Evolutionary conservation across 345 rosid species (phyloP), one percentile per base, ranked within the genome.

Genomic region (Durio zibethinus): DNA sequence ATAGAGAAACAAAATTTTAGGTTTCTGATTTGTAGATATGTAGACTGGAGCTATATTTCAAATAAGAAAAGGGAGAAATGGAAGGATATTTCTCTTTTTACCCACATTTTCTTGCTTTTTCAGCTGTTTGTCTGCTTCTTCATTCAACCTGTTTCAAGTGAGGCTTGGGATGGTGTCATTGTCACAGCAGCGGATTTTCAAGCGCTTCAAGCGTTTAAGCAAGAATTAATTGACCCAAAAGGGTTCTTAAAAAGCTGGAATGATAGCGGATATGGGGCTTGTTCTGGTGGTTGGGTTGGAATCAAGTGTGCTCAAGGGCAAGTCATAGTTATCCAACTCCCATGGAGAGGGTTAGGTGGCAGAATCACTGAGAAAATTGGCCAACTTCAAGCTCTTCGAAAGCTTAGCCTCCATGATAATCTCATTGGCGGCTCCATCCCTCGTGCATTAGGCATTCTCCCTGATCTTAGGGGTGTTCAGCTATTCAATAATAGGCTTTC

Each of bases 241-340:
- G 97, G 98, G 63, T 84, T 83, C 36, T 80, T 96, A 21, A 88
- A 80, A 47, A 86, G 91, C 91, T 96, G 99, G 99, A 93, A 93
- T 10, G 91, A 83, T 16, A 89, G 89, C 67, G 91, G 93, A 2
- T 78, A 74, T 66, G 92, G 87, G 15, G 94, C 92, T 72, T 96
- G 99, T 56, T 89, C 98, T 18, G 99, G 99, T 18, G 85, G 90
- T 5, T 97, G 99, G 99, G 83, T 75, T 16, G 99, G 99, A 2
- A 89, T 97, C 86, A 97, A 97, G 81, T 97, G 98, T 86, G 95
- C 90, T 53, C 83, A 87, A 27, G 99, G 99, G 8, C 92, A 91
- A 75, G 97, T 97, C 6, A 90, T 94, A 9, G 93, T 89, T 1
- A 85, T 97, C 73, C 97, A 92, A 75, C 98, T 97, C 43, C 99